Conservation (phyloP, 306 rosid genomes). For the Pueraria montana region DNA sequence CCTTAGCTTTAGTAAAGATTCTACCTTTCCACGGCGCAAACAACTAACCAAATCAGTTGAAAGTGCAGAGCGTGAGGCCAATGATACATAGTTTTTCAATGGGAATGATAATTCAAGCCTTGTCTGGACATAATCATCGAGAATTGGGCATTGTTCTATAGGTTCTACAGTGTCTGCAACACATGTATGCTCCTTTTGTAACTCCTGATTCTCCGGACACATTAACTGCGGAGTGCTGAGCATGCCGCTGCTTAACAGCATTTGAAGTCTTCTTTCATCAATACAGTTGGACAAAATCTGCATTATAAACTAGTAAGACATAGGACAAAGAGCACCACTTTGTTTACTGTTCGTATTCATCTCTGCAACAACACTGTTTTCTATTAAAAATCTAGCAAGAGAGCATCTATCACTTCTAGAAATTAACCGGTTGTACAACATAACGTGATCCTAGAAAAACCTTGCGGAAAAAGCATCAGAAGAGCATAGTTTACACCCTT, state of each 20-base stretch:
- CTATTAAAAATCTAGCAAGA: background rate
- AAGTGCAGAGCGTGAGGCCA: constrained; percentile 46
- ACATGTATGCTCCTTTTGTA: constrained; percentile 51
- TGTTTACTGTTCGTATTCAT: constrained; percentile 37
- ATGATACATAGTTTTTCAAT: constrained; percentile 41
- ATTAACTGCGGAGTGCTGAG: constrained; percentile 56
- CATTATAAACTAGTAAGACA: constrained; percentile 56
- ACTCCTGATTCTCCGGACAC: constrained; percentile 62
- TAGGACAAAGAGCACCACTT: constrained; percentile 35
- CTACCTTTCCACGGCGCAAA: constrained; percentile 66
- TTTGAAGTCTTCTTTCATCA: constrained; percentile 64
- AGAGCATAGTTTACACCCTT: constrained; percentile 16
- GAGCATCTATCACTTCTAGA: background rate
- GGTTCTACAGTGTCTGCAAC: constrained; percentile 56
- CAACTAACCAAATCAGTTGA: constrained; percentile 50
- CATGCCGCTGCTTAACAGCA: constrained; percentile 61
- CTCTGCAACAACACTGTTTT: constrained; percentile 35
- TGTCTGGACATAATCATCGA: constrained; percentile 54
- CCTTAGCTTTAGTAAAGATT: constrained; percentile 40
- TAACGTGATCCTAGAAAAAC: constrained; percentile 30
- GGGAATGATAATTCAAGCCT: constrained; percentile 53
- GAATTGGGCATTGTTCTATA: constrained; percentile 68
- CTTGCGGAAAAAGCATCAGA: constrained; percentile 28
- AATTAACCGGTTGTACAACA: constrained; percentile 24
- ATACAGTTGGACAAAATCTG: constrained; percentile 73